Conservation (phyloP, 345 rosid genomes). For the Iberis pinnata region DNA sequence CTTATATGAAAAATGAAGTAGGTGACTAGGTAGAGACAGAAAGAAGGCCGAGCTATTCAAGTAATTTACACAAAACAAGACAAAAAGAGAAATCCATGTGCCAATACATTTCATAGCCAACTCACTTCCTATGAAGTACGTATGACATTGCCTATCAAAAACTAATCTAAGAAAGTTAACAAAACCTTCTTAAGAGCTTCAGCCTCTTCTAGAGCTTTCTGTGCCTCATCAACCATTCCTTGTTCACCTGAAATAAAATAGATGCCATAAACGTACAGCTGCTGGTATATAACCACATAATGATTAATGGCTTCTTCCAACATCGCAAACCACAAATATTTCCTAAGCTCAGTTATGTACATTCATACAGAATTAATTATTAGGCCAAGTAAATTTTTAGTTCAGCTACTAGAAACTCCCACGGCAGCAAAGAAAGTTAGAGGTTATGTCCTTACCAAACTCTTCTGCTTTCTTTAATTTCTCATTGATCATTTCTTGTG, state of each 20-base stretch:
- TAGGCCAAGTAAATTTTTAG: neutral
- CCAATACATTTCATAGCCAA: constrained; percentile 4
- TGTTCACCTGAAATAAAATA: constrained; percentile 60
- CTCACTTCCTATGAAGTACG: neutral
- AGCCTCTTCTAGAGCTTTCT: constrained; percentile 96
- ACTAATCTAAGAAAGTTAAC: neutral
- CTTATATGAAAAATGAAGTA: neutral
- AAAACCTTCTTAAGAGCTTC: constrained; percentile 97
- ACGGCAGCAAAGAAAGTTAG: neutral
- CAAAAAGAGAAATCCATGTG: neutral
- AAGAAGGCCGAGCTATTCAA: constrained; percentile 2
- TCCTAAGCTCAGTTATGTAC: constrained; percentile 1
- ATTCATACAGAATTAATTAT: neutral
- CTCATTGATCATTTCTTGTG: constrained; percentile 97
- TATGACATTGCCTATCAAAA: constrained; percentile 3
- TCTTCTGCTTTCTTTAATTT: constrained; percentile 98
- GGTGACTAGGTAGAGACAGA: neutral
- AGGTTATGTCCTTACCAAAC: constrained; percentile 53
- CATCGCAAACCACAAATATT: neutral
- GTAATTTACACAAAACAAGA: constrained; percentile 1
- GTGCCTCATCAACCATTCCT: constrained; percentile 99
- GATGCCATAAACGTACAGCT: neutral
- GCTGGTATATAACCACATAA: too few species aligned
- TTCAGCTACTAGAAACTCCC: neutral
- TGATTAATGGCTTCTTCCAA: constrained; percentile 9